Evolutionary conservation across 495 filamentous ascomycete species (phyloP), one percentile per base, ranked within the genome.

Genomic region (Aspergillus cristatus): DNA sequence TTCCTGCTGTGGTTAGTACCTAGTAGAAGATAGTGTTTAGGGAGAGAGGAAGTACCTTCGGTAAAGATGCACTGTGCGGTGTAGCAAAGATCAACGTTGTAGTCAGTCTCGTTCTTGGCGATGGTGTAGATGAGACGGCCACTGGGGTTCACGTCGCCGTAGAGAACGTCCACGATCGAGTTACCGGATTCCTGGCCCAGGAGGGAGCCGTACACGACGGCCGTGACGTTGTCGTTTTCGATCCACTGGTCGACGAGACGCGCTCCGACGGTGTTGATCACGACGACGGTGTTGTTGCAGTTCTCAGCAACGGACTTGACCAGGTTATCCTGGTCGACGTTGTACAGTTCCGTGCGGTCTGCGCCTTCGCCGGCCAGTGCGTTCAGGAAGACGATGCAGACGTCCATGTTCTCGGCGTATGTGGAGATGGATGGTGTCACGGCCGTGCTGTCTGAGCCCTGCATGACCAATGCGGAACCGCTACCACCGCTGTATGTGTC

Each of bases 51-150:
- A 7, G 0, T 32, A 18, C 75, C 78, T 47, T 85, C 81, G 6
- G 50, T 57, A 44, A 82, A 87, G 35, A 76, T 57, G 18, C 67
- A 69, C 42, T 77, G 72, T 67, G 14, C 81, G 6, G 75, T 66
- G 41, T 84, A 38, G 20, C 31, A 41, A 39, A 48, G 46, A 11
- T 36, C 76, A 6, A 76, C 71, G n/a, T 66, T 66, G 47, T 80
- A 87, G 42, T 87, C 78, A 11, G 53, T 57, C 40, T 75, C 74
- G 38, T 78, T 73, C 15, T 68, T 66, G 3, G 79, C 79, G 8
- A 88, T 72, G 0, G 81, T 86, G 47, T 87, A 86, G 0, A 80
- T 78, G 3, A 88, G 65, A 26, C 79, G 75, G 13, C 82, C 83
- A 1, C 68, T 77, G 0, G 72, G 72, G 25, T 68, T 74, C 8